Conservation (phyloP, 306 rosid species). For the Cicer chorassanicum region DNA sequence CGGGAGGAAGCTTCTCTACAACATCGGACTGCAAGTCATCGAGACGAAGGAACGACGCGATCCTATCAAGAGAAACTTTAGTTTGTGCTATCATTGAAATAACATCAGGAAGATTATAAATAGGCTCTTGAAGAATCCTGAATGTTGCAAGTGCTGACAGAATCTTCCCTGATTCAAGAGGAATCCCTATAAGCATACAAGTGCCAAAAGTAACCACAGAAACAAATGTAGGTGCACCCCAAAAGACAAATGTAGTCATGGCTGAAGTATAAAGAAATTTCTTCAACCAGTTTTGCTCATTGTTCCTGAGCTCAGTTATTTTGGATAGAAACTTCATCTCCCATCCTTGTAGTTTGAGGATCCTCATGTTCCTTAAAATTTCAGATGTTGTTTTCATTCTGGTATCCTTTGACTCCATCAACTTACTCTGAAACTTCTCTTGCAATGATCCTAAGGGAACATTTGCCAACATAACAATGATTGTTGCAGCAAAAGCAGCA, state of each 20-base stretch:
- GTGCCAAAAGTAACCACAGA: constrained; percentile 58
- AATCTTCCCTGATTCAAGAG: constrained; percentile 64
- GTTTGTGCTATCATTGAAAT: constrained; percentile 59
- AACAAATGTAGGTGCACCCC: constrained; percentile 60
- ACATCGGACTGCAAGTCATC: constrained; percentile 52
- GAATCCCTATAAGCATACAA: constrained; percentile 55
- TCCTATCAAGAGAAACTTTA: constrained; percentile 62
- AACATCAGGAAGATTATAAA: constrained; percentile 53
- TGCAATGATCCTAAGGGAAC: constrained; percentile 57
- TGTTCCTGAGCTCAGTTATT: constrained; percentile 49
- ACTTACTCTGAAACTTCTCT: constrained; percentile 53
- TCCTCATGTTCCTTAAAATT: constrained; percentile 66
- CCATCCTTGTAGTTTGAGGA: constrained; percentile 76
- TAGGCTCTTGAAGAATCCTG: constrained; percentile 55
- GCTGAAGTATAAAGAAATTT: constrained; percentile 49
- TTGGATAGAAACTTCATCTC: constrained; percentile 64
- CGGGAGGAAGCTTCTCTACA: constrained; percentile 53
- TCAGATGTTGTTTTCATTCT: constrained; percentile 67
- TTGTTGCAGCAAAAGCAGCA: constrained; percentile 54
- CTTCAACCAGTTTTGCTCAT: constrained; percentile 56
- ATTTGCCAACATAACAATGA: constrained; percentile 57
- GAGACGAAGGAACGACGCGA: constrained; percentile 56
- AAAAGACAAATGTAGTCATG: constrained; percentile 50
- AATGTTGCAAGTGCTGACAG: constrained; percentile 66
- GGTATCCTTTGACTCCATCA: constrained; percentile 65